These are phyloP conservation scores for Phragmites australis DNA, from an alignment of 176 grass and related monocot genomes.

Conservation along the genomic window DNA sequence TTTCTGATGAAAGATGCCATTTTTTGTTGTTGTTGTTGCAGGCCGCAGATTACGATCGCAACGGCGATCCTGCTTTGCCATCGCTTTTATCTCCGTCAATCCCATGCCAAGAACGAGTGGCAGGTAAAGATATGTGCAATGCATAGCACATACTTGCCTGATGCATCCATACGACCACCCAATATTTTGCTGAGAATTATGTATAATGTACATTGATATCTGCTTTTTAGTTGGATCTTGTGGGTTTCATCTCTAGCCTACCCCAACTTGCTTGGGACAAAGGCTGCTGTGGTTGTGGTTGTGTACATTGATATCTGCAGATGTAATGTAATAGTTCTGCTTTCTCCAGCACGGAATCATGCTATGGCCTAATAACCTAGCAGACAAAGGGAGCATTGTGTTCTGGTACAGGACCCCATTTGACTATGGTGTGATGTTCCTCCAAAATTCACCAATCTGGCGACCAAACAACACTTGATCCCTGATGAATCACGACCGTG, in stretches of 20 bases:
- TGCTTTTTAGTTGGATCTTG: too few species aligned
- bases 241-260: too few species aligned
- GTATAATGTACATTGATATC: not conserved
- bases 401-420: not conserved
- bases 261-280: too few species aligned
- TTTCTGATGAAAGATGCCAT: not conserved
- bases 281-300: too few species aligned
- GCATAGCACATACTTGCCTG: not conserved
- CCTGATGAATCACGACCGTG: not conserved
- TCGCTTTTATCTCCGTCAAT: conserved; percentile 74
- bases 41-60: conserved; percentile 66
- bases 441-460: not conserved
- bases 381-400: not conserved
- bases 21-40: conserved; percentile 14
- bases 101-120: conserved; percentile 62
- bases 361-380: not conserved
- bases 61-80: conserved; percentile 71
- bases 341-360: too few species aligned
- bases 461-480: not conserved
- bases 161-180: not conserved
- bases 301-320: not conserved
- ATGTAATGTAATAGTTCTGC: too few species aligned
- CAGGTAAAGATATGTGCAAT: conserved; percentile 32
- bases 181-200: not conserved
- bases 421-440: not conserved